Evolutionary conservation across 1,284 basidiomycete genomes (phyloP), one percentile per base, ranked within the genome.

Genomic region (Athelia sp.): DNA sequence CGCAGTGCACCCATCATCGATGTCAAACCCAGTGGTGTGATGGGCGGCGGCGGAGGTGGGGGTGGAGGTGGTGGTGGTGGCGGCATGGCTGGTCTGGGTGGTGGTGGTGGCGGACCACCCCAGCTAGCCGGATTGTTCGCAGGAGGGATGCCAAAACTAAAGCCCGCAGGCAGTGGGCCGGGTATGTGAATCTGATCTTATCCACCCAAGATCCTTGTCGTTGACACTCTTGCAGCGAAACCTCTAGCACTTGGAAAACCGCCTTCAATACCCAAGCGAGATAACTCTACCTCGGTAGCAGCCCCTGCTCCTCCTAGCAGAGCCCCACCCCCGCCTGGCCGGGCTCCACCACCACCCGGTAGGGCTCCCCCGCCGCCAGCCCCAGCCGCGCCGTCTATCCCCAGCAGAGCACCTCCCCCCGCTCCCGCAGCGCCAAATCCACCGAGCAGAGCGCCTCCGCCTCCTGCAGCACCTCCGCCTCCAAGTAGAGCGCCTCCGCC

Each of bases 111-210:
- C 26, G 85, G 84, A 3, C 80, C 85, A 26, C 89, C 90, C 31
- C 91, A 93, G 62, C 71, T 95, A 13, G 93, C 84, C 23, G 87
- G 83, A 3, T 66, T 96, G 4, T 95, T 96, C 61, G 91, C 93
- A 35, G 91, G 90, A 19, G 93, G 93, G 1, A 86, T 96, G 74
- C 93, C 93, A 1, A 93, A 90, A 62, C 64, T 96, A 58, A 94
- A 87, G 71, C 82, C 89, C 48, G 78, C 86, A 18, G 87, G 83
- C 17, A 73, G 59, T 50, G 78, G 71, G 64, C 60, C 72, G 54
- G 76, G 86, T 87, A 59, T 57, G 76, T 45, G 32, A 50, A 51
- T 45, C 36, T 54, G 45, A 11, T 36, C 42, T 51, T 21, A 6
- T 22, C 23, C 43, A 23, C 10, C 8, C 14, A 8, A 9, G 43